A percentile compares a stretch with the other conserved stretches of the same genome.
Conservation (phyloP, 176 grass and related monocot species). For the Elaeis guineensis region DNA sequence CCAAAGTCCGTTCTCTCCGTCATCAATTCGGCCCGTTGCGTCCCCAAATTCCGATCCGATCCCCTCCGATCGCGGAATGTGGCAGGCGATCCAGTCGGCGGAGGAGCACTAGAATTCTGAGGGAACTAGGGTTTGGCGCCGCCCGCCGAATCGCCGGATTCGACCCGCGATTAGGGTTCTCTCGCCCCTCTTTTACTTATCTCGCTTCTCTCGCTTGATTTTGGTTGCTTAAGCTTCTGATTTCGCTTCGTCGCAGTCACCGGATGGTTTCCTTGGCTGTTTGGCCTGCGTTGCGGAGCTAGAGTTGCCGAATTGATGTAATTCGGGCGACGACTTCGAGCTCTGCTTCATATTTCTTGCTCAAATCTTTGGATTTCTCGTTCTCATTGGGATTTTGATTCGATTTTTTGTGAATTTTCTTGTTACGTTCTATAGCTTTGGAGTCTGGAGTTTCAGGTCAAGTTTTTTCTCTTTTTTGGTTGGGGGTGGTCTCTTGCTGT, state of each 20-base stretch:
- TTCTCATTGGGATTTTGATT: background rate
- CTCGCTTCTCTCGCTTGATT: background rate
- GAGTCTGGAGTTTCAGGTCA: background rate
- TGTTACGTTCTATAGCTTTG: background rate
- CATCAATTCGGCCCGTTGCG: too few relatives aligned
- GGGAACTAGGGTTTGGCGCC: background rate
- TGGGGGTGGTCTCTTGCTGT: too few relatives aligned
- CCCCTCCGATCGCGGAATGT: too few relatives aligned
- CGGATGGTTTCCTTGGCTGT: too few relatives aligned
- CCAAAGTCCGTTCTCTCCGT: too few relatives aligned
- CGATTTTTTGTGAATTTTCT: background rate
- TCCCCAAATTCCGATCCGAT: too few relatives aligned
- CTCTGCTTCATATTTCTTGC: background rate
- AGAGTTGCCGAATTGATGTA: background rate
- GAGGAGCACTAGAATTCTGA: background rate
- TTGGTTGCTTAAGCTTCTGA: background rate
- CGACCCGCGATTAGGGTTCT: conserved; percentile 5
- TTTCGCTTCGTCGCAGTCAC: conserved; percentile 2
- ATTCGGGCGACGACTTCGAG: background rate
- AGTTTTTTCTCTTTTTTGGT: too few relatives aligned
- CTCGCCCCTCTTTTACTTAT: background rate
- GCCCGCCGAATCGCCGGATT: background rate
- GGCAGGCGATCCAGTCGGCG: background rate
- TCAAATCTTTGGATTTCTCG: background rate
- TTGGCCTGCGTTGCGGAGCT: background rate